These are phyloP conservation scores for Beauveria australis DNA, from an alignment of 2,329 filamentous ascomycete species.

Conservation along the genomic window DNA sequence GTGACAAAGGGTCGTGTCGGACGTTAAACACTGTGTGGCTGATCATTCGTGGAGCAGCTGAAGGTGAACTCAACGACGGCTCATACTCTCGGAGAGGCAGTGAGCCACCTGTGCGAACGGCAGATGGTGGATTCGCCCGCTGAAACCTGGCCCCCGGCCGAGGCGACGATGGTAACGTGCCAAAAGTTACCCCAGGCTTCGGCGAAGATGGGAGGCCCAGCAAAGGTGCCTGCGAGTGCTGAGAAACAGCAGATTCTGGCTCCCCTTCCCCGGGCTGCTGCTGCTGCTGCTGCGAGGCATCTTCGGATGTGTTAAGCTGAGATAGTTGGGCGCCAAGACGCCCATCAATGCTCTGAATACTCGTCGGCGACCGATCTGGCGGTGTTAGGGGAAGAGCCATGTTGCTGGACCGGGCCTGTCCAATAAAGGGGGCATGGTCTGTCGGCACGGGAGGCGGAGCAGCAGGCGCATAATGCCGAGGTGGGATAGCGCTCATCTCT, in stretches of 20 bases:
- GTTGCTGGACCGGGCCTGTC: conserved; percentile 18
- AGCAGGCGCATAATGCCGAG: conserved; percentile 49
- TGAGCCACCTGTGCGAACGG: conserved; percentile 47
- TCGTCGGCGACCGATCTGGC: conserved; percentile 32
- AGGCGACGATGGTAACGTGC: conserved; percentile 40
- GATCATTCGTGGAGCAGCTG: conserved; percentile 37
- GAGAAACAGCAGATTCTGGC: conserved; percentile 44
- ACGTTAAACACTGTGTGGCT: conserved; percentile 58
- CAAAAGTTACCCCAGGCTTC: conserved; percentile 24
- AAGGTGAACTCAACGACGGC: conserved; percentile 44
- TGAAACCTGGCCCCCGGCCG: conserved; percentile 43
- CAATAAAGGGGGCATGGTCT: conserved; percentile 31
- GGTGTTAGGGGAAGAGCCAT: conserved; percentile 21
- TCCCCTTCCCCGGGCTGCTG: conserved; percentile 34
- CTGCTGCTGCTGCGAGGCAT: conserved; percentile 28
- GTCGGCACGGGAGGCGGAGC: conserved; percentile 49
- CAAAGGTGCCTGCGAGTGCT: conserved; percentile 41
- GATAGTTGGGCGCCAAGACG: conserved; percentile 37
- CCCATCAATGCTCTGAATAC: conserved; percentile 45
- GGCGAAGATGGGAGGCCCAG: conserved; percentile 43
- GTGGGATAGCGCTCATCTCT: conserved; percentile 50
- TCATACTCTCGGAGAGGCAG: conserved; percentile 57
- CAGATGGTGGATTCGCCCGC: conserved; percentile 41
- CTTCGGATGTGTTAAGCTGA: conserved; percentile 26
- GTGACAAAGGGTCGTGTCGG: conserved; percentile 44